phyloP scores from a whole-genome alignment of 2,329 filamentous ascomycete genomes.

The Pseudonectria buxi region DNA sequence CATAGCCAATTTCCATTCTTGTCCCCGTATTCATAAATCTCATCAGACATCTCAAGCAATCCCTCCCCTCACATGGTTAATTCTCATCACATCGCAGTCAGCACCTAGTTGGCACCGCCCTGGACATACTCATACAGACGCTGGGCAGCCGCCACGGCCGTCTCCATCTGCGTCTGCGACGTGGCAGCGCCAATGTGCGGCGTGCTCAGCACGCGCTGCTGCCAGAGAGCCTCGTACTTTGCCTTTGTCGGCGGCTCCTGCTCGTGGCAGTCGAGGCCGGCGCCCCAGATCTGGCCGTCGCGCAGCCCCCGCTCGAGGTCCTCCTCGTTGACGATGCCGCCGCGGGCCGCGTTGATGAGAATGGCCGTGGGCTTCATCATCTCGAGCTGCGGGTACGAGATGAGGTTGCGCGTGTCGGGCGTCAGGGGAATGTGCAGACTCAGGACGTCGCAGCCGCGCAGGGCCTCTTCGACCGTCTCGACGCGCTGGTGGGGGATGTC shows the following conservation, averaged over 20 bases:
- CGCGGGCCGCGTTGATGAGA: slow-evolving; percentile 30
- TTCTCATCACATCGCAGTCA: no score
- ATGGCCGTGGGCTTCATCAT: slow-evolving; percentile 30
- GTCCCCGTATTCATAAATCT: no score
- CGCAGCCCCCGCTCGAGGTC: slow-evolving; percentile 23
- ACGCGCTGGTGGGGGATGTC: slow-evolving; percentile 21
- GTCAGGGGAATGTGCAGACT: slow-evolving; percentile 28
- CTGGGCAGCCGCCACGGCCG: no score
- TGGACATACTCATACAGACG: neutral
- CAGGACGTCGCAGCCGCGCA: slow-evolving; percentile 26
- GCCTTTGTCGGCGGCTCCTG: slow-evolving; percentile 28
- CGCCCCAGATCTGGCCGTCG: slow-evolving; percentile 27
- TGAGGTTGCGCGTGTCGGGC: slow-evolving; percentile 22
- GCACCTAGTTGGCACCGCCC: neutral
- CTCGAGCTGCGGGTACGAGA: slow-evolving; percentile 19
- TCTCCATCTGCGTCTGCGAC: slow-evolving; percentile 13
- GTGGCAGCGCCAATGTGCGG: slow-evolving; percentile 40
- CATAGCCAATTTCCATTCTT: no score
- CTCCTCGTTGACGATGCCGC: slow-evolving; percentile 30
- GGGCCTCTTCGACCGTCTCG: slow-evolving; percentile 22
- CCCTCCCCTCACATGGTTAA: no score
- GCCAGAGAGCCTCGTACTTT: slow-evolving; percentile 25
- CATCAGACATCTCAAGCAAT: no score
- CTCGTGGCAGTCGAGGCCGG: slow-evolving; percentile 29
- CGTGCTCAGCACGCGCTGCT: slow-evolving; percentile 29